These are phyloP conservation scores for Ustilago xerochloae DNA, from an alignment of 1,284 basidiomycete genomes.

Conservation along the genomic window DNA sequence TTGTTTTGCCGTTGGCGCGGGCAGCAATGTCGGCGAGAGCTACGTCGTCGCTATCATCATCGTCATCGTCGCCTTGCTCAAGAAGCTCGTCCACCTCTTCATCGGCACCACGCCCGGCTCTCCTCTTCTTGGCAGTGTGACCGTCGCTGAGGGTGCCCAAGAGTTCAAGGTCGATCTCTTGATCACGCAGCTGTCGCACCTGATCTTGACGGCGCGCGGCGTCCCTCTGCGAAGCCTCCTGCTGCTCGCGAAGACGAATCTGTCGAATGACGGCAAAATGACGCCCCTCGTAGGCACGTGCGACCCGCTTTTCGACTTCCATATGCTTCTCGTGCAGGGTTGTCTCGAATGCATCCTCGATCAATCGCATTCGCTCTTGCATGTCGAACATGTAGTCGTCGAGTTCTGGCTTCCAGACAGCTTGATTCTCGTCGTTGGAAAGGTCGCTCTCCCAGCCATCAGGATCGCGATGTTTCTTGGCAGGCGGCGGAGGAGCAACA, in stretches of 20 bases:
- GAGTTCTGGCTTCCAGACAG: constrained; percentile 56
- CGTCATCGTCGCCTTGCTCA: constrained; percentile 36
- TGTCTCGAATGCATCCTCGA: constrained; percentile 50
- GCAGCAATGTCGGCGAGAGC: constrained; percentile 45
- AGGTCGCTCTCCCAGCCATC: constrained; percentile 65
- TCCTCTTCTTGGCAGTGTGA: constrained; percentile 17
- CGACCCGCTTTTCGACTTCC: constrained; percentile 51
- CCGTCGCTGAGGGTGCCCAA: constrained; percentile 59
- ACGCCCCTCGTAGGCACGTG: constrained; percentile 53
- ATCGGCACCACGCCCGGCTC: constrained; percentile 17
- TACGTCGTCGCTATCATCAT: constrained; percentile 41
- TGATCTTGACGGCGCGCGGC: constrained; percentile 34
- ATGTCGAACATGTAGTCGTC: constrained; percentile 54
- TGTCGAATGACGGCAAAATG: constrained; percentile 53
- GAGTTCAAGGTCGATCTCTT: constrained; percentile 64
- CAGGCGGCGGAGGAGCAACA: constrained; percentile 46
- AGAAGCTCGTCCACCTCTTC: constrained; percentile 44
- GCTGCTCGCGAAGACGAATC: constrained; percentile 41
- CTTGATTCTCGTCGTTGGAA: constrained; percentile 58
- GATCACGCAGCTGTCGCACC: constrained; percentile 50
- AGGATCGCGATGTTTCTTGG: constrained; percentile 45
- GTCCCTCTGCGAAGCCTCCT: constrained; percentile 44
- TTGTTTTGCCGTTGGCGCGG: constrained; percentile 27
- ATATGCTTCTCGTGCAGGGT: constrained; percentile 38
- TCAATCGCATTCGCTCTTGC: constrained; percentile 38